These are phyloP conservation scores for Erysimum pusillum DNA, from an alignment of 441 rosid species.

Conservation along the genomic window DNA sequence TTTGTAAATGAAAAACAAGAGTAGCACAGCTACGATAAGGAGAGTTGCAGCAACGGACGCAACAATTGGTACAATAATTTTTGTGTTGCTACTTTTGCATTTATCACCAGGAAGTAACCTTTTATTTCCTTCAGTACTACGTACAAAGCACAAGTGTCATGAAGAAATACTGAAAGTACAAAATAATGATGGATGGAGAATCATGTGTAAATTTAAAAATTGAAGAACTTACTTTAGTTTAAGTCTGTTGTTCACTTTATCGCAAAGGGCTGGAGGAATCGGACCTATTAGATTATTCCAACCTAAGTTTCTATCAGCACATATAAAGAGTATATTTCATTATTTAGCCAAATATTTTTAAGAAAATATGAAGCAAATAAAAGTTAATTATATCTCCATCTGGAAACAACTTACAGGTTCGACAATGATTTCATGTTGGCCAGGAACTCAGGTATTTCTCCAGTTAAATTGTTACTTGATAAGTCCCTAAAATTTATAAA, in stretches of 20 bases:
- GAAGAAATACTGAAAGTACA: not conserved
- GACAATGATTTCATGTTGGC: constrained; percentile 13
- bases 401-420: not conserved
- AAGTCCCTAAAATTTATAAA: constrained; percentile 9
- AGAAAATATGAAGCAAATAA: no score
- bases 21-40: not conserved
- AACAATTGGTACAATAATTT: not conserved
- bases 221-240: not conserved
- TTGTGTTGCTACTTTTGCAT: not conserved
- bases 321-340: not conserved
- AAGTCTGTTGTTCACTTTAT: not conserved
- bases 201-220: not conserved
- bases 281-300: constrained; percentile 17
- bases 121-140: not conserved
- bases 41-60: not conserved
- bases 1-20: not conserved
- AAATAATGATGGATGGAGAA: no score
- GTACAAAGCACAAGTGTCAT: not conserved
- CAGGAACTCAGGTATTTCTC: not conserved
- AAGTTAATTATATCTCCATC: no score
- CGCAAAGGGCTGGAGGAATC: constrained; percentile 5
- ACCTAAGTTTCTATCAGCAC: constrained; percentile 7
- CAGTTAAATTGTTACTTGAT: constrained; percentile 3
- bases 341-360: not conserved
- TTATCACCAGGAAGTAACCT: not conserved